Base-by-base conservation (phyloP, 202 grass and related monocot species). In the Dendrocalamus latiflorus region DNA sequence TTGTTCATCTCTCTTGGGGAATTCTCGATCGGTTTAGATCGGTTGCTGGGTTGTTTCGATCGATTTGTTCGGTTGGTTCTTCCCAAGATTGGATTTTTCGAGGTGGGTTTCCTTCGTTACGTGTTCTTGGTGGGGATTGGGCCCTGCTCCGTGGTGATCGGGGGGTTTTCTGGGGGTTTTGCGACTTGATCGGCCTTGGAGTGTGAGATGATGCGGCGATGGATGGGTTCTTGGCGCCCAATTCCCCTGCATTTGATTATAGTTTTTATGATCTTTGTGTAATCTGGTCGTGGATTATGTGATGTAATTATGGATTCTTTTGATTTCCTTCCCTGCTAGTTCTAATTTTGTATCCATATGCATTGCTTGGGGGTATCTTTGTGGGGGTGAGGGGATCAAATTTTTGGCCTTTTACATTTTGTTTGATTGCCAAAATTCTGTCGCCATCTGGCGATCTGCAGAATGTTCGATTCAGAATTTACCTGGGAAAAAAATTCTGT, bases 81-180 rank as follows among this genome's bases (percentile, higher is more conserved):
- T 64, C 8, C 12, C 57, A 26, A 58, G 66, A 70, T 83, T 78
- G 36, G 66, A n/a, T 68, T 38, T 69, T 66, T 81, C 38, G 24
- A 65, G 9, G 59, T 22, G 34, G 39, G 56, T 33, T 37, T 77
- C 24, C 28, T 9, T 48, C 15, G 47, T 70, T 83, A 76, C 72
- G 8, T 72, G n/a, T 71, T 84, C 41, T 88, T 83, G 38, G 53
- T 5, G 73, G 45, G 56, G 82, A 34, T 83, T 70, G 78, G 68
- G 70, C 30, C 75, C 54, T 66, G 70, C 61, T 54, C 78, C n/a
- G 65, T 68, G 72, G 75, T 89, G 87, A 87, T 91, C 83, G 57
- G 58, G 30, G 65, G 58, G 33, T 85, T 87, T 90, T 70, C 34
- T 50, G 66, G 68, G 88, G 91, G 75, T 82, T 86, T 88, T 78